Base-by-base conservation (phyloP, 352 stramenopile species). In the Phytophthora megakarya region DNA sequence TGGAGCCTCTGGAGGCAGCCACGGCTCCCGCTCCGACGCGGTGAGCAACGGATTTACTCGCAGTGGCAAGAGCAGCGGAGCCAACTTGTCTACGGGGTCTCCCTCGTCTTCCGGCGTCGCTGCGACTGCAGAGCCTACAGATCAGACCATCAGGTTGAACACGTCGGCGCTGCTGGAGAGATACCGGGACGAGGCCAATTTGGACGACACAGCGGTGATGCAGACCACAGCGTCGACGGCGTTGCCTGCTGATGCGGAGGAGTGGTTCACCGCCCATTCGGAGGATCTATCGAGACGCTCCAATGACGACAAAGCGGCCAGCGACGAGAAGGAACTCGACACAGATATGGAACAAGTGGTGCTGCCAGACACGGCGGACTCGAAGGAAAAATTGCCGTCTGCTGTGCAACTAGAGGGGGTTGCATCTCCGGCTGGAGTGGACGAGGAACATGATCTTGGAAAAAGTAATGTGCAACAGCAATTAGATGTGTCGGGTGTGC, bases 251-350 rank as follows among this genome's bases (percentile, higher is more conserved):
- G 64, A 70, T 11, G 68, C 61, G 6, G 65, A 78, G 5, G 61
- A 78, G 18, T 78, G 61, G 64, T 76, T 79, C 42, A 75, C 61
- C 39, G 47, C 32, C 16, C 47, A 65, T n/a, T 69, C 53, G 9
- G 45, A 67, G 18, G 68, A 68, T n/a, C 23, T 42, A 33, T 49
- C 60, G 25, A 43, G 39, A 21, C 46, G 22, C 13, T 64, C 57
- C 9, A 70, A 52, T 25, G 50, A 33, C 15, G 59, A 48, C 10
- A 18, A 32, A 19, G 37, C 43, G 46, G 40, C 51, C 12, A 45
- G 50, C 13, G 18, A 61, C 15, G 38, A 49, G 25, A 25, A 65
- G 8, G 44, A 50, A 12, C 26, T 55, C 7, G 51, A 72, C 12
- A 23, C 19, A 53, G 49, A 74, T 16, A 32, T 61, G 48, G 38